Evolutionary conservation across 1,284 basidiomycete species (phyloP).

Genomic region (Tilletia horrida): DNA sequence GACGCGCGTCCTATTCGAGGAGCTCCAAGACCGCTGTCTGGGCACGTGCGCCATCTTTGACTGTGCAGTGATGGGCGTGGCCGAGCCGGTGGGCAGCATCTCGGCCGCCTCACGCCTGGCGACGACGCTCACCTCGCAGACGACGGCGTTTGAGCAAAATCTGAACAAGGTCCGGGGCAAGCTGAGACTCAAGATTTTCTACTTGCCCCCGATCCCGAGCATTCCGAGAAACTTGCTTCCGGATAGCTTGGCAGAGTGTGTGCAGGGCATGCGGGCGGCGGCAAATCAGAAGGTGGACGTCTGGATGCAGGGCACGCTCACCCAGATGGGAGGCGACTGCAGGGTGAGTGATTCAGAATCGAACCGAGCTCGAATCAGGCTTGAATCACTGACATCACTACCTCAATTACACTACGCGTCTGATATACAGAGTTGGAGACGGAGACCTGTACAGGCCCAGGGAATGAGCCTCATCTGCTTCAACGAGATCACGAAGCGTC

Average conservation of each 20-base stretch:
- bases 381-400: too few relatives aligned
- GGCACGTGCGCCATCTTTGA: constrained; percentile 42
- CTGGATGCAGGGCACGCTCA: constrained; percentile 73
- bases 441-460: constrained; percentile 79
- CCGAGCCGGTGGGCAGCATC: constrained; percentile 32
- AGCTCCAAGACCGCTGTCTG: constrained; percentile 28
- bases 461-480: constrained; percentile 84
- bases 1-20: constrained; percentile 42
- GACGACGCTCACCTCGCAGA: constrained; percentile 20
- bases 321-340: constrained; percentile 93
- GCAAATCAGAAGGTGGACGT: constrained; percentile 65
- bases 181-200: constrained; percentile 61
- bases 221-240: constrained; percentile 75
- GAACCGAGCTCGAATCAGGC: too few relatives aligned
- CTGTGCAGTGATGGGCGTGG: constrained; percentile 44
- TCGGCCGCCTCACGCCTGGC: constrained; percentile 35
- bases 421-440: constrained; percentile 79
- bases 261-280: constrained; percentile 83
- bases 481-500: constrained; percentile 88
- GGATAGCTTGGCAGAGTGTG: constrained; percentile 85
- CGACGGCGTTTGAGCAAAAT: constrained; percentile 26
- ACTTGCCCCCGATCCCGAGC: constrained; percentile 79
- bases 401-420: too few relatives aligned
- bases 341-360: constrained; percentile 59
- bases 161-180: constrained; percentile 42